Percentiles rank a stretch among this genome's conserved stretches.
These are phyloP conservation scores for Poteriospumella lacustris DNA, from an alignment of 108 stramenopile genomes.

Conservation along the genomic window DNA sequence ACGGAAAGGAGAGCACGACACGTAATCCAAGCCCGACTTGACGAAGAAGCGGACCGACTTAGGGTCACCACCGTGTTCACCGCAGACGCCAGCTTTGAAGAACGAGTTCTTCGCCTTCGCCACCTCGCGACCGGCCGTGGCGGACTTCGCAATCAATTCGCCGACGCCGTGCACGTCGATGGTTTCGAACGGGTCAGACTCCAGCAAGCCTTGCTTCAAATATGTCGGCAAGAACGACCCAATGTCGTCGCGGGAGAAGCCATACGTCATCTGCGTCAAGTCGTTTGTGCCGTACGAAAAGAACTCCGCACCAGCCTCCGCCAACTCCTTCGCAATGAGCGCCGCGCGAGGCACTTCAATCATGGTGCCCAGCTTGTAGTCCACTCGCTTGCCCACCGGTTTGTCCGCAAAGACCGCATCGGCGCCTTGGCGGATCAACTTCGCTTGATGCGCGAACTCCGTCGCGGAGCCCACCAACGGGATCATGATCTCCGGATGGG, in stretches of 20 bases:
- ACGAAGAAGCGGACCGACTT: slow-evolving; percentile 67
- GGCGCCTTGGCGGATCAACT: slow-evolving; percentile 36
- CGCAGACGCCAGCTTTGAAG: slow-evolving; percentile 68
- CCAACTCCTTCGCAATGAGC: slow-evolving; percentile 64
- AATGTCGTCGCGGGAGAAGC: slow-evolving; percentile 76
- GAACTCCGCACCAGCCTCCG: slow-evolving; percentile 61
- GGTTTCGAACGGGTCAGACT: slow-evolving; percentile 72
- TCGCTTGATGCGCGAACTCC: slow-evolving; percentile 42
- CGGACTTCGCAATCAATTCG: slow-evolving; percentile 58
- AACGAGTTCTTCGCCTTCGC: slow-evolving; percentile 24
- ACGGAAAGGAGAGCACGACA: slow-evolving; percentile 77
- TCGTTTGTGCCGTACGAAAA: slow-evolving; percentile 79
- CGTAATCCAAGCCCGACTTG: slow-evolving; percentile 63
- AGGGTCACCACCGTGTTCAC: slow-evolving; percentile 80
- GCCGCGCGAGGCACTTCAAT: slow-evolving; percentile 79
- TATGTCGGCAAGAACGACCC: slow-evolving; percentile 71
- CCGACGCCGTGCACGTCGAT: slow-evolving; percentile 77
- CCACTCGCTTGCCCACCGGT: slow-evolving; percentile 40
- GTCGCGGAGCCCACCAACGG: slow-evolving; percentile 43
- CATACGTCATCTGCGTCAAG: slow-evolving; percentile 76
- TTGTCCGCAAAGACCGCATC: slow-evolving; percentile 33
- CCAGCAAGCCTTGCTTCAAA: slow-evolving; percentile 66
- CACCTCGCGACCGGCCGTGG: slow-evolving; percentile 51
- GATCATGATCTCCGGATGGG: slow-evolving; percentile 51
- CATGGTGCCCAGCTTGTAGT: slow-evolving; percentile 77